Evolutionary conservation across 306 rosid species (phyloP).

Genomic region (Prunus salicina): DNA sequence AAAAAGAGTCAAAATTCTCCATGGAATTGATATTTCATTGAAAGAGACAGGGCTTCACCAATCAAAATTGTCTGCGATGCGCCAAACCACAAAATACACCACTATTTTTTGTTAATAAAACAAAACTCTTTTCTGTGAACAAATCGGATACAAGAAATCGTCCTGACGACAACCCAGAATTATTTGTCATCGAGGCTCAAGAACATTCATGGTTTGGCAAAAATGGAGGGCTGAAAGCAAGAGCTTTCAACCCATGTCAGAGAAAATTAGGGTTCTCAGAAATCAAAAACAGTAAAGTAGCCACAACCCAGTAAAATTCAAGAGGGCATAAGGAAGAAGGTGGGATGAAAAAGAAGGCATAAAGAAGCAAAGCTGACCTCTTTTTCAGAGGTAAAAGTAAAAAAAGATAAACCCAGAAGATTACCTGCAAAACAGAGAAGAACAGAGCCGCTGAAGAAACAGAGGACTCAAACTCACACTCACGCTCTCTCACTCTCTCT

Average conservation of each 20-base stretch:
- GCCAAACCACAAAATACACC: background rate
- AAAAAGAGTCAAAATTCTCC: background rate
- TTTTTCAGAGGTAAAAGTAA: background rate
- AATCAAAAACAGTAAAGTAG: conserved; percentile 20
- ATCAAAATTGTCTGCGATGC: background rate
- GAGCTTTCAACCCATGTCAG: background rate
- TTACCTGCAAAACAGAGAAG: conserved; percentile 12
- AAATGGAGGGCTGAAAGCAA: background rate
- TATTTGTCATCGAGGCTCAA: background rate
- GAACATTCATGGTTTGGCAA: background rate
- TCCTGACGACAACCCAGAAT: background rate
- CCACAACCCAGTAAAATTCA: conserved; percentile 4
- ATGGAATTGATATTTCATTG: background rate
- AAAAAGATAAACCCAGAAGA: background rate
- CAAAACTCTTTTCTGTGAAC: background rate
- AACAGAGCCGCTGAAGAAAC: background rate
- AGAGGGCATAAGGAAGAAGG: background rate
- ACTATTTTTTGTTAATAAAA: background rate
- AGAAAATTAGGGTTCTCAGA: conserved; percentile 22
- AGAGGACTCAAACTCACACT: background rate
- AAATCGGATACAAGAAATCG: background rate
- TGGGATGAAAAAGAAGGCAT: background rate
- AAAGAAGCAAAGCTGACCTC: conserved; percentile 14
- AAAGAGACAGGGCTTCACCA: background rate
- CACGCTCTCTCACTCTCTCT: background rate